Base-by-base conservation (phyloP, 257 asterid species). In the Solanum pinnatisectum region DNA sequence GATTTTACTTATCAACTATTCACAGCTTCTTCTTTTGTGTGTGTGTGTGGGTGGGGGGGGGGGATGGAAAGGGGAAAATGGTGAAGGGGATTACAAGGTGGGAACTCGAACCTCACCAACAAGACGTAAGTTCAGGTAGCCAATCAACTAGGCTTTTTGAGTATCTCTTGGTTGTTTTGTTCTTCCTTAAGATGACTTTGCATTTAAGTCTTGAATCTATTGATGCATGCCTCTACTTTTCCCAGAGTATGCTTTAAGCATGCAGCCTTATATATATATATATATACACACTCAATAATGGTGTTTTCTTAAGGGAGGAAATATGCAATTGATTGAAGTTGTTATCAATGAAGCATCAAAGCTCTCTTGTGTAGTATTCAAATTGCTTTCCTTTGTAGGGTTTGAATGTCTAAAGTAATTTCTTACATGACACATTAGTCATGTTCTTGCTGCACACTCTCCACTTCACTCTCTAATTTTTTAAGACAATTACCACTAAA, bases 331-430 rank as follows among this genome's bases (percentile, higher is more conserved):
- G 86, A 82, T 49, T 82, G 86, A 60, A 49, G 44, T 30, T 10
- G 86, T 82, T 82, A 81, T 81, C 40, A 30, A 46, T 30, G 85
- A 46, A 30, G 68, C 85, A 30, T 27, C 85, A 46, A 44, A 33
- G 10, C 42, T 46, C 40, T 81, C 18, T 49, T 44, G 18, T 79
- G 84, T 22, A 49, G 44, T 52, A 20, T n/a, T 27, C 39, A 33
- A 32, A 82, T 3, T 30, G 42, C 68, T 18, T 82, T 30, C 30
- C 42, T 82, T 87, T 89, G 71, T 96, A 95, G 98, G 98, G 98
- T 67, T 89, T 95, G 86, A 94, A 95, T 86, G 98, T 96, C 70
- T 94, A 94, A 92, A 95, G 96, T 93, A 95, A 95, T 83, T 92
- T 95, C 92, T 94, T 92, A 90, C 98, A 95, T 32, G 98, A 95